A percentile compares a stretch with the other conserved stretches of the same genome.
These are phyloP conservation scores for Aspergillus piperis DNA, from an alignment of 2,329 filamentous ascomycete genomes.

Conservation along the genomic window DNA sequence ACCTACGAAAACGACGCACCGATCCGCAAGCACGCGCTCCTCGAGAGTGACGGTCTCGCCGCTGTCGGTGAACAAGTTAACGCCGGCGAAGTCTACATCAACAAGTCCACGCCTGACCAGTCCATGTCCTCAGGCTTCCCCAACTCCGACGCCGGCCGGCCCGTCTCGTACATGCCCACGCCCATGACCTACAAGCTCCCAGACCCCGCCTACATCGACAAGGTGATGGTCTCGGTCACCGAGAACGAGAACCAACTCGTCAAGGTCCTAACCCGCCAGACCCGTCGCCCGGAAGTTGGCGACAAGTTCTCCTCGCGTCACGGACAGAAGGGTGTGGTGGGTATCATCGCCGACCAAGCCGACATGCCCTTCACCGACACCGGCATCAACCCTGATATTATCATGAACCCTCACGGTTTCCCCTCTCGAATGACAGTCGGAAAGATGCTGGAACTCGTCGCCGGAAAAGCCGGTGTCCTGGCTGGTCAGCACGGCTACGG, in stretches of 20 bases:
- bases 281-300: conserved; percentile 87
- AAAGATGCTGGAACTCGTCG: conserved; percentile 92
- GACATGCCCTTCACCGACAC: conserved; percentile 94
- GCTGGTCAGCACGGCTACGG: conserved; percentile 86
- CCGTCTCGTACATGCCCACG: conserved; percentile 39
- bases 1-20: conserved; percentile 64
- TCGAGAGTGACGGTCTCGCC: conserved; percentile 86
- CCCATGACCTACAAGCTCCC: conserved; percentile 73
- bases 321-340: conserved; percentile 96
- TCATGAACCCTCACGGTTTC: conserved; percentile 99
- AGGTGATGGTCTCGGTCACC: conserved; percentile 89
- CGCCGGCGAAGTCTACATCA: conserved; percentile 81
- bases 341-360: conserved; percentile 93
- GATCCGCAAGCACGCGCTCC: conserved; percentile 68
- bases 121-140: conserved; percentile 68
- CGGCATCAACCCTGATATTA: conserved; percentile 94
- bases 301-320: conserved; percentile 99
- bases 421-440: conserved; percentile 99
- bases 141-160: conserved; percentile 59
- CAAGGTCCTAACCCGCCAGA: conserved; percentile 96
- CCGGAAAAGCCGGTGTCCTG: conserved; percentile 89
- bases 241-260: conserved; percentile 83
- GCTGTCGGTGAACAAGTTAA: conserved; percentile 80
- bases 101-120: conserved; percentile 83
- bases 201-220: conserved; percentile 89